Conservation (phyloP, 441 rosid genomes). For the Dalechampia spathulata region DNA sequence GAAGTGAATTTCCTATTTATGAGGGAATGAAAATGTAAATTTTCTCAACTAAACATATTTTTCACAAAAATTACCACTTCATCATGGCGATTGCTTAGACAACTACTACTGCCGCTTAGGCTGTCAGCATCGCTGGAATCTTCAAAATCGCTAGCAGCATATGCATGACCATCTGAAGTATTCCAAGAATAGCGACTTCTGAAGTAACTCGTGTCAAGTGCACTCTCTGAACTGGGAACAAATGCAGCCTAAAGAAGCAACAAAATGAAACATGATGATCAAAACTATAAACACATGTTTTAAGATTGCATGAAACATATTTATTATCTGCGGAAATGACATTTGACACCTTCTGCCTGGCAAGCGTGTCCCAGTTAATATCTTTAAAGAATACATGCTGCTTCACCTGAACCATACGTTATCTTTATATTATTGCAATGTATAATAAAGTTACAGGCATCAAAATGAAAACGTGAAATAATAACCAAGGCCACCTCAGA, state of each 20-base stretch:
- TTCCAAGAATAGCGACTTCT: conserved; percentile 97
- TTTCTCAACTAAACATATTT: neutral
- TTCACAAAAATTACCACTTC: conserved; percentile 55
- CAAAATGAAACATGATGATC: conserved; percentile 13
- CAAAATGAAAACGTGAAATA: conserved; percentile 11
- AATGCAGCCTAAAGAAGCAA: conserved; percentile 70
- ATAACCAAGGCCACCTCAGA: conserved; percentile 58
- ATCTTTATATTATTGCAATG: conserved; percentile 11
- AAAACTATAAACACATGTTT: neutral
- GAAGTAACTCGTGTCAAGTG: conserved; percentile 91
- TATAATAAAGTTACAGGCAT: neutral
- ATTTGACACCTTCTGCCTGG: conserved; percentile 81
- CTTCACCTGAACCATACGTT: conserved; percentile 60
- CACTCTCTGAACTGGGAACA: conserved; percentile 94
- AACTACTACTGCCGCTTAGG: conserved; percentile 78
- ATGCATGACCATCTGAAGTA: conserved; percentile 52
- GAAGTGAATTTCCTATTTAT: conserved; percentile 1
- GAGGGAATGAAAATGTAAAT: neutral
- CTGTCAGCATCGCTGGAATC: conserved; percentile 88
- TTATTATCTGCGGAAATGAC: neutral
- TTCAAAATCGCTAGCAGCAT: conserved; percentile 68
- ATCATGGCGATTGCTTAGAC: conserved; percentile 70
- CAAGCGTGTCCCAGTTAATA: conserved; percentile 96
- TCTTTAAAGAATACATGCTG: conserved; percentile 87
- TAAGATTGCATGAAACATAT: neutral